Evolutionary conservation across 768 basidiomycete species (phyloP).

Genomic region (Brasilioporus rufonigricans): DNA sequence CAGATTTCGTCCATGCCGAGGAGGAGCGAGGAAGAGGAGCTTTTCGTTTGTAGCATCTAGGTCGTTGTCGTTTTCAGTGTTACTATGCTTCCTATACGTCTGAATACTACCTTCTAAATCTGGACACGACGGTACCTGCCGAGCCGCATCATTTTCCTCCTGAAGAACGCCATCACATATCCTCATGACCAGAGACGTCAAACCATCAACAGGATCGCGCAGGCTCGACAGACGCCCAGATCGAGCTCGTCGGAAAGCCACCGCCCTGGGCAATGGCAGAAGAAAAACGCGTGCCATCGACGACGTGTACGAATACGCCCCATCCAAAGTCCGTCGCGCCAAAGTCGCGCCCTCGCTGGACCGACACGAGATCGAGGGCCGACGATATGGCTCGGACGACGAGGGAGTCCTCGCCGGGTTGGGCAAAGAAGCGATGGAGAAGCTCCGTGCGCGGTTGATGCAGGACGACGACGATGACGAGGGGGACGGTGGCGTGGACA

Average conservation of each 20-base stretch:
- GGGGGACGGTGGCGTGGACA: conserved; percentile 52
- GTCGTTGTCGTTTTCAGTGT: not conserved
- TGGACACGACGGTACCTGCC: conserved; percentile 8
- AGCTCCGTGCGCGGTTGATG: conserved; percentile 45
- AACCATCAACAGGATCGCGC: conserved; percentile 10
- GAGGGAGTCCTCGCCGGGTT: conserved; percentile 37
- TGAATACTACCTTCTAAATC: conserved; percentile 27
- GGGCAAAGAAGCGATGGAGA: conserved; percentile 31
- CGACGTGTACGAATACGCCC: conserved; percentile 67
- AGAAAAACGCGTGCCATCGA: conserved; percentile 31
- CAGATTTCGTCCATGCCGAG: conserved; percentile 2
- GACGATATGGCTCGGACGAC: conserved; percentile 35
- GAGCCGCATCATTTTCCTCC: conserved; percentile 13
- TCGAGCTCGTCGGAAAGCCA: conserved; percentile 44
- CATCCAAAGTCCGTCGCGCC: conserved; percentile 46
- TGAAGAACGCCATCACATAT: no score
- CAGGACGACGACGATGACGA: conserved; percentile 53
- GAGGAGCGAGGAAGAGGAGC: not conserved
- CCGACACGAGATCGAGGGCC: conserved; percentile 46
- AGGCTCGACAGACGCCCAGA: conserved; percentile 39
- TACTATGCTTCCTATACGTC: no score
- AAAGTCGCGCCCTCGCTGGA: conserved; percentile 55
- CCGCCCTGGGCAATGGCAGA: not conserved
- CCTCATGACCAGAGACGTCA: conserved; percentile 22
- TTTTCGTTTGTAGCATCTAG: conserved; percentile 14